A percentile compares a stretch with the other conserved stretches of the same genome.
These are phyloP conservation scores for Boletus insuetus DNA, from an alignment of 768 basidiomycete species.

Conservation along the genomic window DNA sequence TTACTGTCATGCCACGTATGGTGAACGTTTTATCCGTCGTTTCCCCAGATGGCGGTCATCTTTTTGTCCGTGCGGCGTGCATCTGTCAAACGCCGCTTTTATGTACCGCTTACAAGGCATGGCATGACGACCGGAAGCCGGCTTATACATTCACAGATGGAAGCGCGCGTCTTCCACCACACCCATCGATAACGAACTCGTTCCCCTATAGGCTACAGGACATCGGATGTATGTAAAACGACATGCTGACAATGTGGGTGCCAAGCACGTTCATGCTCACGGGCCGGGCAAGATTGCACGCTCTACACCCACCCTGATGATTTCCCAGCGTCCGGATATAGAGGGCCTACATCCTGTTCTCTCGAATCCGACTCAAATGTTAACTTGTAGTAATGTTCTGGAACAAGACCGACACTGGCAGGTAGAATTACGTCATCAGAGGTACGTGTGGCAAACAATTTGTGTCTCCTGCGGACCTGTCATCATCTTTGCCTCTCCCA, in stretches of 20 bases:
- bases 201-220: neutral
- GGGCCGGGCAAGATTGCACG: neutral
- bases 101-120: neutral
- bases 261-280: neutral
- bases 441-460: slow-evolving; percentile 2
- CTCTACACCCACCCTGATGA: neutral
- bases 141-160: neutral
- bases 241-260: too few relatives aligned
- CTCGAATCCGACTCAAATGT: neutral
- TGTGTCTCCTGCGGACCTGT: neutral
- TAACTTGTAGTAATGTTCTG: neutral
- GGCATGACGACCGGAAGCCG: slow-evolving; percentile 9
- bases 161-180: neutral
- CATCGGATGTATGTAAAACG: neutral
- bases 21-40: neutral
- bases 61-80: neutral
- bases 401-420: neutral
- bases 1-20: neutral
- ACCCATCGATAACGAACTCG: neutral
- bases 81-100: slow-evolving; percentile 4
- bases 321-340: neutral
- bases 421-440: neutral
- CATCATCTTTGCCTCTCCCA: neutral
- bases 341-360: neutral
- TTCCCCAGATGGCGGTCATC: neutral